Conservation (phyloP, 768 basidiomycete genomes). For the Russula sp. region DNA sequence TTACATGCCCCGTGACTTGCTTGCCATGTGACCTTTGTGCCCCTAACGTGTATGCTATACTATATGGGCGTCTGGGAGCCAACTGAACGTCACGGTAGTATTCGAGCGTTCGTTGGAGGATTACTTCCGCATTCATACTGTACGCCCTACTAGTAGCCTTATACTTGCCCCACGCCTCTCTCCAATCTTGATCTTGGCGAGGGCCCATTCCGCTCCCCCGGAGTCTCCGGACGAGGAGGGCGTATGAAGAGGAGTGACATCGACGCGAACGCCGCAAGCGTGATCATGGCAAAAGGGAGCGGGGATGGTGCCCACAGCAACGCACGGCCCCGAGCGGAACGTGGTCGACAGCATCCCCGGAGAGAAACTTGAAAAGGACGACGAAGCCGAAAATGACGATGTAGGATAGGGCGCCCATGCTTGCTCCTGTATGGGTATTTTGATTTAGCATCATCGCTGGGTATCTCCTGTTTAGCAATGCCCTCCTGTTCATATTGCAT, state of each 20-base stretch:
- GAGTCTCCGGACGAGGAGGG: constrained; percentile 14
- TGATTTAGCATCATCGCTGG: constrained; percentile 14
- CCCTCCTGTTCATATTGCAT: constrained; percentile 7
- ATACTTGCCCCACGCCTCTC: constrained; percentile 20
- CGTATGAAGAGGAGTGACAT: constrained; percentile 23
- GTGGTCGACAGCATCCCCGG: neutral
- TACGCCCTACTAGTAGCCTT: too few relatives aligned
- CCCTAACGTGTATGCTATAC: too few relatives aligned
- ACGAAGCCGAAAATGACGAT: constrained; percentile 17
- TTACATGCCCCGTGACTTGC: too few relatives aligned
- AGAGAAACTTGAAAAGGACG: constrained; percentile 18
- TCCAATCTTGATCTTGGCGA: constrained; percentile 7
- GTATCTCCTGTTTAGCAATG: neutral
- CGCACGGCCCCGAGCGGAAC: constrained; percentile 11
- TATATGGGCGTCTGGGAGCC: too few relatives aligned
- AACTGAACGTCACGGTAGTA: too few relatives aligned
- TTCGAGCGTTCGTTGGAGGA: too few relatives aligned
- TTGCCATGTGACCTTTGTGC: too few relatives aligned
- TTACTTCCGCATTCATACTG: too few relatives aligned
- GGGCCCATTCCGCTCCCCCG: constrained; percentile 2
- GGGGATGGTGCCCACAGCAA: constrained; percentile 15
- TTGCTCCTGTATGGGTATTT: constrained; percentile 2
- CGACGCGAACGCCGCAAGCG: constrained; percentile 16
- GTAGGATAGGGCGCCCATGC: constrained; percentile 1
- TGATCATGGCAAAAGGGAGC: constrained; percentile 19